Conservation (phyloP, 179 eudicot species). For the Beta macrorhiza region DNA sequence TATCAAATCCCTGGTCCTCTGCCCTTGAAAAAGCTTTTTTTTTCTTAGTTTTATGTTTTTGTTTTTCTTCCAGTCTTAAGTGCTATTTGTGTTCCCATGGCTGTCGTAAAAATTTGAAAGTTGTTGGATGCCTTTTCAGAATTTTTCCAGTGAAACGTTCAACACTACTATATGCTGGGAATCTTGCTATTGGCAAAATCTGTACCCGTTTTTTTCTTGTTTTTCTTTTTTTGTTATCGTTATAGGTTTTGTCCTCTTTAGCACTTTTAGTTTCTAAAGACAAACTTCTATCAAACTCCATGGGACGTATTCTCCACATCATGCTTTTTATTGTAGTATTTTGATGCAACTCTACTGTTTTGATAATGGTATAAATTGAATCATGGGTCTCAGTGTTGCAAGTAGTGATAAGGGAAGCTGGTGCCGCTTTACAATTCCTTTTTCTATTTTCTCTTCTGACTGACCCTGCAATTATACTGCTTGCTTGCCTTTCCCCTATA, state of each 20-base stretch:
- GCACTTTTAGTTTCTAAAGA: neutral
- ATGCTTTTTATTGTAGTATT: neutral
- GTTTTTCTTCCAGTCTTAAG: neutral
- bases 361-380: neutral
- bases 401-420: neutral
- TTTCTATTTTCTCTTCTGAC: neutral
- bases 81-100: neutral
- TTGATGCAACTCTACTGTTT: neutral
- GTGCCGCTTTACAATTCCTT: neutral
- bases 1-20: neutral
- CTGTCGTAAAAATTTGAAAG: neutral
- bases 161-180: neutral
- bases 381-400: neutral
- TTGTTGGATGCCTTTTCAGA: too few relatives aligned
- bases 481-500: neutral
- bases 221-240: neutral
- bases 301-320: neutral
- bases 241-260: neutral
- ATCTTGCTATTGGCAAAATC: neutral
- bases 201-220: neutral
- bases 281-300: neutral
- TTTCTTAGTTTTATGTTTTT: too few relatives aligned
- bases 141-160: too few relatives aligned
- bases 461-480: neutral
- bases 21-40: neutral